A percentile compares a stretch with the other conserved stretches of the same genome.
Evolutionary conservation across 2,329 filamentous ascomycete species (phyloP).

Genomic region (Ophiostoma piceae): DNA sequence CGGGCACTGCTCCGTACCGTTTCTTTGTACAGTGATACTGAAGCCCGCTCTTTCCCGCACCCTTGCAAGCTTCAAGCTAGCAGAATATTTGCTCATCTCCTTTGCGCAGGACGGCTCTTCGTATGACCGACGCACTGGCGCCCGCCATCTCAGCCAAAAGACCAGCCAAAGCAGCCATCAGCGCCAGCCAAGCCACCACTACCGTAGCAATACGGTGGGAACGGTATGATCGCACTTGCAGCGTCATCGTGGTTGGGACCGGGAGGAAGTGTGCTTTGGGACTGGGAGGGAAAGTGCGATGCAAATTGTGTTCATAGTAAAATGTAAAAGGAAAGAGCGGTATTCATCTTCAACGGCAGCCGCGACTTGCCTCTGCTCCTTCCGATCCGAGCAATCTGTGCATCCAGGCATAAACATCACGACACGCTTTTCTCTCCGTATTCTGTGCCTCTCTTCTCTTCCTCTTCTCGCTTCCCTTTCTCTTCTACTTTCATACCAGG

Average conservation of each 20-base stretch:
- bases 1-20: not conserved
- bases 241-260: not conserved
- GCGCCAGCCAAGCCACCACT: not conserved
- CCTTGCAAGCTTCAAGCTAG: not conserved
- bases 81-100: not conserved
- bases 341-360: not conserved
- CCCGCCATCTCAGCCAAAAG: too few species aligned
- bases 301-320: not conserved
- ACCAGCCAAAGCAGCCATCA: too few species aligned
- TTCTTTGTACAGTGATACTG: not conserved
- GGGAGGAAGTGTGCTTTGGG: too few species aligned
- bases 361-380: conserved; percentile 1
- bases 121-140: conserved; percentile 1
- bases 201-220: conserved; percentile 6
- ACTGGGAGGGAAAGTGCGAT: not conserved
- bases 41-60: not conserved
- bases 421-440: not conserved
- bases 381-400: not conserved
- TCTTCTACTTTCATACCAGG: not conserved
- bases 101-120: not conserved
- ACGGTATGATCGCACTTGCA: conserved; percentile 7
- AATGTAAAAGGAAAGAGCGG: not conserved
- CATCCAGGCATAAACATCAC: not conserved
- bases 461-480: not conserved
- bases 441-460: not conserved